These are phyloP conservation scores for Corymbia maculata DNA, from an alignment of 345 rosid genomes.

Conservation along the genomic window DNA sequence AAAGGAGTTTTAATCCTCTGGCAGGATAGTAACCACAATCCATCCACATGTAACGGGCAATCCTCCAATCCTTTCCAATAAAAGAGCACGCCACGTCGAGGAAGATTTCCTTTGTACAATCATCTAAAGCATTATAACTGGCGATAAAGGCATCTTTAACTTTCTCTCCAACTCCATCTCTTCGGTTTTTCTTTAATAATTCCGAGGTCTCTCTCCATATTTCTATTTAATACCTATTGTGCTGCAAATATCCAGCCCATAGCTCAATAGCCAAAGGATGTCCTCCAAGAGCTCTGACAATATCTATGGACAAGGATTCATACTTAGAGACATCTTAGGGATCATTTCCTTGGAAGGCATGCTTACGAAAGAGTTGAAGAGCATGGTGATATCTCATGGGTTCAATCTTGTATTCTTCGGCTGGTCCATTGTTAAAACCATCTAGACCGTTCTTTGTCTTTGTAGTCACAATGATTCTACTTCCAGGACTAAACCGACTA, in stretches of 20 bases:
- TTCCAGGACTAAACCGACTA: background rate
- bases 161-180: background rate
- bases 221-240: background rate
- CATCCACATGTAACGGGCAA: background rate
- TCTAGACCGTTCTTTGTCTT: too few species aligned
- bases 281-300: background rate
- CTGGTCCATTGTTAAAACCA: background rate
- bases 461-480: background rate
- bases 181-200: background rate
- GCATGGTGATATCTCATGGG: background rate
- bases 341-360: background rate
- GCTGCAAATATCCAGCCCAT: background rate
- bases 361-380: background rate
- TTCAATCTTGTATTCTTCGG: background rate
- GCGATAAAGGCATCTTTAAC: background rate
- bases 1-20: background rate
- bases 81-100: constrained; percentile 10
- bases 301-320: background rate
- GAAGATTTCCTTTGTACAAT: background rate
- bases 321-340: background rate
- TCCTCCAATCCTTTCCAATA: background rate
- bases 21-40: background rate
- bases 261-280: background rate
- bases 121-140: background rate
- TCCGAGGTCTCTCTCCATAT: background rate